Percentiles rank a stretch among this genome's conserved stretches.
phyloP scores from a whole-genome alignment of 192 early-diverging fungal genomes.

The Piromyces finnis region DNA sequence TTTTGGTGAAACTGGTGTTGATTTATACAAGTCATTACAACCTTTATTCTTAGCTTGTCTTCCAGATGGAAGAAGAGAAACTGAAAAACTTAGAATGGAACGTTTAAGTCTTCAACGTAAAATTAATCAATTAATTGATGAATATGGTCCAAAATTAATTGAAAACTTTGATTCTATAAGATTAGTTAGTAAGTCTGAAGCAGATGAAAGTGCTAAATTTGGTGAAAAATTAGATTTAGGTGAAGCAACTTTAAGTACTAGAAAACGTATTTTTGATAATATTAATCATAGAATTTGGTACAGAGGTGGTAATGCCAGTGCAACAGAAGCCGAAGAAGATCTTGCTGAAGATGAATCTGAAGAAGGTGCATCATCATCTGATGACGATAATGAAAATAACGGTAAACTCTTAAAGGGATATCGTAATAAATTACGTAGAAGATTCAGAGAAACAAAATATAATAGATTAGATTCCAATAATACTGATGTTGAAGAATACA shows the following conservation, averaged over 20 bases:
- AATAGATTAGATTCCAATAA: neutral
- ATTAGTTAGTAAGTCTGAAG: neutral
- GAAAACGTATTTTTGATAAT: neutral
- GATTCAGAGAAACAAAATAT: neutral
- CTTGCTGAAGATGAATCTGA: neutral
- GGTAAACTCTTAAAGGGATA: neutral
- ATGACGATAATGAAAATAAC: neutral
- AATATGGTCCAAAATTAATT: neutral
- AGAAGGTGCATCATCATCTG: neutral
- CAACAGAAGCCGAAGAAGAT: neutral
- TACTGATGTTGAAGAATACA: neutral
- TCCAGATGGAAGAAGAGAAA: neutral
- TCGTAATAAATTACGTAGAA: neutral
- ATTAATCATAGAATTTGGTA: neutral
- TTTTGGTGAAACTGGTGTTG: conserved; percentile 52
- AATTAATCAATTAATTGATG: neutral
- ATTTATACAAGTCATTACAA: conserved; percentile 47
- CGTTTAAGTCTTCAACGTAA: neutral
- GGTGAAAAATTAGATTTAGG: neutral
- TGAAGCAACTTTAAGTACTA: neutral
- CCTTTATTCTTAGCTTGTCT: conserved; percentile 55
- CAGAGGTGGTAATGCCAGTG: neutral
- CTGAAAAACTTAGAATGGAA: neutral
- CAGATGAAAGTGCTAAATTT: neutral
- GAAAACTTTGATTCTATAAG: neutral